phyloP scores from a whole-genome alignment of 352 stramenopile genomes.

The Pythium angustatum region DNA sequence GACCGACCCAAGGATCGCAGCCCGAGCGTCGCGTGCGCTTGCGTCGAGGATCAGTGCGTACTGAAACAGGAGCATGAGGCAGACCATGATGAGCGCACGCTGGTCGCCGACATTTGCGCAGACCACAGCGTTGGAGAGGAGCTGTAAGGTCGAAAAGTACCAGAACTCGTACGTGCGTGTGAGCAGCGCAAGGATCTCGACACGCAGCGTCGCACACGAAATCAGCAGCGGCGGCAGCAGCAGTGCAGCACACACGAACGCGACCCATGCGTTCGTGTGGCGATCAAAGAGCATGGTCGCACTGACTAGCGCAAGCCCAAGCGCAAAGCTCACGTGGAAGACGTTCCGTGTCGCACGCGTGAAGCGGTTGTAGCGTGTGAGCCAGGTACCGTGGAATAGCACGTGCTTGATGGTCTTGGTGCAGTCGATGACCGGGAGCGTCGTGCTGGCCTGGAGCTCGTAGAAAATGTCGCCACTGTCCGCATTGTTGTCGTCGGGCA shows the following conservation, averaged over 20 bases:
- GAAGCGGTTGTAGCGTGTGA: neutral
- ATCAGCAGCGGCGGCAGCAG: neutral
- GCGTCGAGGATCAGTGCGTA: neutral
- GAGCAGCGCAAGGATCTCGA: constrained; percentile 12
- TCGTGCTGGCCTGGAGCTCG: neutral
- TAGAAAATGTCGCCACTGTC: too few species aligned
- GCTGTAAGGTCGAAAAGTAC: constrained; percentile 7
- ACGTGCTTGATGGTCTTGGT: neutral
- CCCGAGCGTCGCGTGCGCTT: too few species aligned
- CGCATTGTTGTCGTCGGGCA: too few species aligned
- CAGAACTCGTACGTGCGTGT: constrained; percentile 15
- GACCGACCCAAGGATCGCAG: too few species aligned
- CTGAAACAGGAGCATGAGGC: neutral
- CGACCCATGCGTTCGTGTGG: neutral
- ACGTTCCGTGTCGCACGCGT: neutral
- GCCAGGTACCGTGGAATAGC: neutral
- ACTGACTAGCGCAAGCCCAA: neutral
- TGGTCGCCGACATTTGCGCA: neutral
- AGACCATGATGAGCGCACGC: neutral
- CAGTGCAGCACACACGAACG: neutral
- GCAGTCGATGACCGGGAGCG: neutral
- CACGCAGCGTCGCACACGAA: neutral
- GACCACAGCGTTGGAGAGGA: neutral
- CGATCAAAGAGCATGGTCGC: neutral
- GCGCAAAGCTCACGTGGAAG: neutral